phyloP scores from a whole-genome alignment of 345 rosid species.

The Gossypium bickii region DNA sequence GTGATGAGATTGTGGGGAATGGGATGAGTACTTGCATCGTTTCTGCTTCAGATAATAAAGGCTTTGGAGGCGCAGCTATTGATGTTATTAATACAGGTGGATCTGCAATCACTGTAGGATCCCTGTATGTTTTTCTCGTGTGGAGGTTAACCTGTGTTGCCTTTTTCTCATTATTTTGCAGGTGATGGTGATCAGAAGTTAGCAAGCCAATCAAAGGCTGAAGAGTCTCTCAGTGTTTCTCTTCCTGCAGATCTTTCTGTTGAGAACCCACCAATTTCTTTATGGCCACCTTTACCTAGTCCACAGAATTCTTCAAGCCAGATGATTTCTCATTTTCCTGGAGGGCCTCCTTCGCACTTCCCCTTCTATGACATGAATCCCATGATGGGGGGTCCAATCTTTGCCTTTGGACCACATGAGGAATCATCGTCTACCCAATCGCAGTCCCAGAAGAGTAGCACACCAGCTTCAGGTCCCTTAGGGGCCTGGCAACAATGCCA shows the following conservation, averaged over 20 bases:
- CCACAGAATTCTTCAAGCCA: constrained; percentile 68
- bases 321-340: constrained; percentile 83
- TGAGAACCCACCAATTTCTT: constrained; percentile 75
- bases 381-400: constrained; percentile 79
- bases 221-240: constrained; percentile 79
- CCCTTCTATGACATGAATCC: constrained; percentile 94
- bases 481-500: constrained; percentile 81
- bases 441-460: constrained; percentile 67
- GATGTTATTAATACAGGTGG: constrained; percentile 44
- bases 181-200: constrained; percentile 49
- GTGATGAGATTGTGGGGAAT: constrained; percentile 63
- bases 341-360: constrained; percentile 70
- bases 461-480: constrained; percentile 55
- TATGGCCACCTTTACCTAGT: constrained; percentile 77
- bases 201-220: constrained; percentile 60
- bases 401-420: constrained; percentile 86
- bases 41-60: constrained; percentile 57
- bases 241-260: constrained; percentile 97
- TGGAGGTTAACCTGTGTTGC: not conserved
- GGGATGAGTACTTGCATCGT: constrained; percentile 37
- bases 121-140: not conserved
- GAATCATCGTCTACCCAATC: constrained; percentile 63
- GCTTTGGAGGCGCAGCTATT: constrained; percentile 47
- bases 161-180: constrained; percentile 25
- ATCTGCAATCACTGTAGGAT: not conserved